A percentile compares a stretch with the other conserved stretches of the same genome.
Conservation (phyloP, 2,329 filamentous ascomycete genomes). For the Fusarium xylarioides region DNA sequence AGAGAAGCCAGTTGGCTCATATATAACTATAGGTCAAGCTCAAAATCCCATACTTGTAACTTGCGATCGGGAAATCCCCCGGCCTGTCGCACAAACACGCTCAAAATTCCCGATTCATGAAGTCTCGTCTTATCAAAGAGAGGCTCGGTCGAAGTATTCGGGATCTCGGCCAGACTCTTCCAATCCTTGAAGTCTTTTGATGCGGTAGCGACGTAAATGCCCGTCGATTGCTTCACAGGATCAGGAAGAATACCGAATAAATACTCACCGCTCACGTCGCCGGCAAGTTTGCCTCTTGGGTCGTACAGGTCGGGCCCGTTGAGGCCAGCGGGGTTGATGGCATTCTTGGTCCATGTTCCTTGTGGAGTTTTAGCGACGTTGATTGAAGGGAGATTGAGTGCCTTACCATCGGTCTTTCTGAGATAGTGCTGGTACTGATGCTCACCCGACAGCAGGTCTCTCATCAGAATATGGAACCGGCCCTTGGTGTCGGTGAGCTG, state of each 20-base stretch:
- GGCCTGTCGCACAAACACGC: constrained; percentile 21
- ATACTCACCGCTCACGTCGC: constrained; percentile 18
- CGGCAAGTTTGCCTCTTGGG: constrained; percentile 26
- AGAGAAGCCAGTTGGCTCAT: background rate
- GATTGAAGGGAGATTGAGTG: fast-evolving
- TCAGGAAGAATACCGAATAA: constrained; percentile 19
- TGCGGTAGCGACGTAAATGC: constrained; percentile 18
- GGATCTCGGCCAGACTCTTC: constrained; percentile 10
- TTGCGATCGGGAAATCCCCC: constrained; percentile 17
- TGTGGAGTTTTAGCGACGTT: background rate
- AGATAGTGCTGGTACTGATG: constrained; percentile 30
- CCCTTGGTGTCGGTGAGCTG: constrained; percentile 21
- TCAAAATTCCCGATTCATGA: constrained; percentile 11
- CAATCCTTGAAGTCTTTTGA: constrained; percentile 14
- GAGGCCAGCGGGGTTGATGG: constrained; percentile 12
- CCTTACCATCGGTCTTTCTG: background rate
- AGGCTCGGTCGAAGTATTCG: constrained; percentile 20
- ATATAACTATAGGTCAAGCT: background rate
- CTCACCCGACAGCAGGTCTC: constrained; percentile 13
- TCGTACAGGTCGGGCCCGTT: constrained; percentile 28
- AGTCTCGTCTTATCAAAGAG: constrained; percentile 17
- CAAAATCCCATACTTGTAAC: constrained; percentile 32
- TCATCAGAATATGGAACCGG: constrained; percentile 24
- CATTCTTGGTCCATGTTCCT: constrained; percentile 26
- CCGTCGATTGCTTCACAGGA: background rate